Base-by-base conservation (phyloP, 2,329 filamentous ascomycete genomes). In the Aspergillus vadensis region DNA sequence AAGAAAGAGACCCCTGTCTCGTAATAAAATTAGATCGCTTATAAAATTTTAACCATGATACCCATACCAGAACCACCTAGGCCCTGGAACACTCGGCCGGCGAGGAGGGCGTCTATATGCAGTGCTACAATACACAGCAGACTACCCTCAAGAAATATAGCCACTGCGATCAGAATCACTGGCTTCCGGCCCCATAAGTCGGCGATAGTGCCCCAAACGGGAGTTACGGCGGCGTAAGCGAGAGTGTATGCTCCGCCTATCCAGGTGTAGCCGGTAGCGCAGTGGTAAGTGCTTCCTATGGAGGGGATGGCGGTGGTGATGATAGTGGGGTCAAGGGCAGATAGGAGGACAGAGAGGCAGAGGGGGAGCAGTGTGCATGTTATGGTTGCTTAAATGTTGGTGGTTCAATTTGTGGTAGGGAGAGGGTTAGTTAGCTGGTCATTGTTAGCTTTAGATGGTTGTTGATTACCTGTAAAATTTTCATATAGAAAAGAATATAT, bases 21-120 rank as follows among this genome's bases (percentile, higher is more conserved):
- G 74, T 55, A 80, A 72, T 19, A 78, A 81, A 61, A 86, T 86
- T 27, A 86, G 62, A 69, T 86, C 84, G 0, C 79, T 80, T 36
- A 86, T 81, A 17, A 79, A 48, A 86, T 81, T 27, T 78, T 80
- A 2, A 83, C 81, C 32, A 86, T 67, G 54, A 81, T 78, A 2
- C 82, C 73, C 38, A 86, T 67, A 1, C 83, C 83, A 2, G 82
- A 83, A 12, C 80, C 83, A 1, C 81, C 82, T 2, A 80, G 72
- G 5, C 84, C 85, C 64, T 86, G 83, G 12, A 86, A 62, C 0
- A 79, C 79, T 25, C 85, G 74, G 2, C 80, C 83, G 2, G 76
- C 77, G 47, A 86, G 82, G n/a, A 87, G 70, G 78, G 82, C 82
- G 1, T 70, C 58, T 69, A 85, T 84, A 60, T 71, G 77, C 0